Conservation (phyloP, 148 eudicot species). For the Rhododendron simsii region DNA sequence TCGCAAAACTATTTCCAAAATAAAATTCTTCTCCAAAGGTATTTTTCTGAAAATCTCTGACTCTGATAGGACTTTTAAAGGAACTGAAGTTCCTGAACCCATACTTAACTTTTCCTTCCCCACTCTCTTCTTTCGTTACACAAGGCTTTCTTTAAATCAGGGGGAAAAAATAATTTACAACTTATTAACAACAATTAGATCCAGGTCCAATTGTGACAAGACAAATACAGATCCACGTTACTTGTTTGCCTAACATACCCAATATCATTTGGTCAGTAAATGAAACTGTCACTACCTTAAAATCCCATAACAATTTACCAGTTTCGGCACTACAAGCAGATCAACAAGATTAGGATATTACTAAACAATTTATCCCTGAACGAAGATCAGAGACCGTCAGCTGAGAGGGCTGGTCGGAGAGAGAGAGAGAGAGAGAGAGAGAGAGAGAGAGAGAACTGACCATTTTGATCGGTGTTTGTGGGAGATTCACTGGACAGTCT, state of each 20-base stretch:
- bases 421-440: background rate
- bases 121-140: background rate
- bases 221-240: constrained; percentile 1
- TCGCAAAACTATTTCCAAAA: background rate
- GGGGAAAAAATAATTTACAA: no score
- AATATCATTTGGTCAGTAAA: background rate
- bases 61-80: no score
- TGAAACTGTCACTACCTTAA: background rate
- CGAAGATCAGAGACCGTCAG: background rate
- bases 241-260: background rate
- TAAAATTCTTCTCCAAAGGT: no score
- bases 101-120: background rate
- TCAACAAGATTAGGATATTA: background rate
- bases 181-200: background rate
- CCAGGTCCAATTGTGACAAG: background rate
- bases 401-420: background rate
- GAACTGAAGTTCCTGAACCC: no score
- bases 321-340: background rate
- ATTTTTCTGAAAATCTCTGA: background rate
- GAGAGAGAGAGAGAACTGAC: background rate
- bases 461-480: background rate
- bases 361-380: background rate
- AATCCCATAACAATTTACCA: background rate
- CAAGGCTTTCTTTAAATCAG: background rate
- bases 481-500: background rate